A percentile compares a stretch with the other conserved stretches of the same genome.
phyloP scores from a whole-genome alignment of 2,329 filamentous ascomycete genomes.

The Fusarium domesticum region DNA sequence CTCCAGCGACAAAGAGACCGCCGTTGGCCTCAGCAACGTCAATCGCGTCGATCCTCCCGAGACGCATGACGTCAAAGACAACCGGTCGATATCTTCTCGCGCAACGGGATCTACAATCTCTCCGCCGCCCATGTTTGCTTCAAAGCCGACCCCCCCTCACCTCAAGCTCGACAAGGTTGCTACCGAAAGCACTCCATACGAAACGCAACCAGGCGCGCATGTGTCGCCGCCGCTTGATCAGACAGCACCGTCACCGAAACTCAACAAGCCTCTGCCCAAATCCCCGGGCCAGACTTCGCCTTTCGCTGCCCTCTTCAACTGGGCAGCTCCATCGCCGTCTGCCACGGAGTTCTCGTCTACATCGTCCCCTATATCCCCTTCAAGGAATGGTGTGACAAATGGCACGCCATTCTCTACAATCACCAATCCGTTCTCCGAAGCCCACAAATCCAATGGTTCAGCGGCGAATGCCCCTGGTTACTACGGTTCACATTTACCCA shows the following conservation, averaged over 20 bases:
- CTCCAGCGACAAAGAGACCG: slow-evolving; percentile 23
- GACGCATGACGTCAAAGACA: slow-evolving; percentile 31
- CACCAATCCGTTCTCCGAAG: slow-evolving; percentile 32
- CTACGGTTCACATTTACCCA: slow-evolving; percentile 51
- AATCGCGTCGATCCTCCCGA: slow-evolving; percentile 10
- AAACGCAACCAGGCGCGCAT: slow-evolving; percentile 22
- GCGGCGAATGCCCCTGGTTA: too few species aligned
- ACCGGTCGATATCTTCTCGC: slow-evolving; percentile 26
- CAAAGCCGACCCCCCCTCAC: slow-evolving; percentile 52
- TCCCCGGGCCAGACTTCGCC: slow-evolving; percentile 49
- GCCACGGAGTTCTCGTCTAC: slow-evolving; percentile 52
- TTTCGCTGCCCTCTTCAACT: slow-evolving; percentile 54
- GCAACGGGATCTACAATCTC: slow-evolving; percentile 39
- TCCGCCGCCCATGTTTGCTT: slow-evolving; percentile 47
- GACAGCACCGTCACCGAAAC: slow-evolving; percentile 36
- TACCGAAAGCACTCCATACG: slow-evolving; percentile 27
- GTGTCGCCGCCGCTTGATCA: slow-evolving; percentile 30
- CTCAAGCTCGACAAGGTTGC: slow-evolving; percentile 48
- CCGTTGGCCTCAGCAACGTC: slow-evolving; percentile 7
- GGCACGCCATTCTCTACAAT: slow-evolving; percentile 30
- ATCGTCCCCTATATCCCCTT: slow-evolving; percentile 50
- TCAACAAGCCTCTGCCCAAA: slow-evolving; percentile 54
- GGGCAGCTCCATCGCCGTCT: slow-evolving; percentile 47
- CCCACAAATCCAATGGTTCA: slow-evolving; percentile 40
- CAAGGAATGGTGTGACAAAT: slow-evolving; percentile 35